phyloP scores from a whole-genome alignment of 192 early-diverging fungal species.

The Nowakowskiella sp. region DNA sequence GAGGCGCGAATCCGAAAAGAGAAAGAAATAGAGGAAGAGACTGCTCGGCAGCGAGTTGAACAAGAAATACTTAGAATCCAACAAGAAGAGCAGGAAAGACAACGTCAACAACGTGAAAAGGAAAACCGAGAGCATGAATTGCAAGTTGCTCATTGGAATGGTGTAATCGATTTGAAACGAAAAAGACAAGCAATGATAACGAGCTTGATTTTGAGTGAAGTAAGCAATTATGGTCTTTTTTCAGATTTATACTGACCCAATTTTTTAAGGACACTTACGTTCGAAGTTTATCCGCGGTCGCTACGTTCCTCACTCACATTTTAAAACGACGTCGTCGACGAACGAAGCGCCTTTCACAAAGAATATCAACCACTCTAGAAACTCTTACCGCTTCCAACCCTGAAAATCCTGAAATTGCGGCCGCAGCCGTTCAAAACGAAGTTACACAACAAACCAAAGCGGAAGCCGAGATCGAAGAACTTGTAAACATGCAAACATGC shows the following conservation, averaged over 20 bases:
- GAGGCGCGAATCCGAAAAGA: slow-evolving; percentile 7
- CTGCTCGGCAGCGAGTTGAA: background rate
- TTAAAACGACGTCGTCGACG: slow-evolving; percentile 16
- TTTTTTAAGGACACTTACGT: slow-evolving; percentile 16
- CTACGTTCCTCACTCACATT: slow-evolving; percentile 14
- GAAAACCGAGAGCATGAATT: background rate
- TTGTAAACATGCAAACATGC: too few relatives aligned
- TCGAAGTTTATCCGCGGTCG: slow-evolving; percentile 14
- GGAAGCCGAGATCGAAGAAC: too few relatives aligned
- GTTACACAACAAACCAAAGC: too few relatives aligned
- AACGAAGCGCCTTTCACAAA: slow-evolving; percentile 12
- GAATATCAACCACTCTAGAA: slow-evolving; percentile 8
- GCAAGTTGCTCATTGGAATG: slow-evolving; percentile 6
- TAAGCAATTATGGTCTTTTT: background rate
- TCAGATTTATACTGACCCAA: background rate
- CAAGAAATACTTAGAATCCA: background rate
- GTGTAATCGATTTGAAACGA: background rate
- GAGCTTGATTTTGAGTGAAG: too few relatives aligned
- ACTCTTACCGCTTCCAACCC: slow-evolving; percentile 11
- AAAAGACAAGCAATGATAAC: too few relatives aligned
- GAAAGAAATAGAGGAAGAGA: background rate
- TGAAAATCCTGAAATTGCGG: too few relatives aligned
- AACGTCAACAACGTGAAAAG: background rate
- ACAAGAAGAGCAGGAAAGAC: background rate
- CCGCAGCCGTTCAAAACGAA: too few relatives aligned